phyloP scores from a whole-genome alignment of 306 rosid species.

The Abrus precatorius region DNA sequence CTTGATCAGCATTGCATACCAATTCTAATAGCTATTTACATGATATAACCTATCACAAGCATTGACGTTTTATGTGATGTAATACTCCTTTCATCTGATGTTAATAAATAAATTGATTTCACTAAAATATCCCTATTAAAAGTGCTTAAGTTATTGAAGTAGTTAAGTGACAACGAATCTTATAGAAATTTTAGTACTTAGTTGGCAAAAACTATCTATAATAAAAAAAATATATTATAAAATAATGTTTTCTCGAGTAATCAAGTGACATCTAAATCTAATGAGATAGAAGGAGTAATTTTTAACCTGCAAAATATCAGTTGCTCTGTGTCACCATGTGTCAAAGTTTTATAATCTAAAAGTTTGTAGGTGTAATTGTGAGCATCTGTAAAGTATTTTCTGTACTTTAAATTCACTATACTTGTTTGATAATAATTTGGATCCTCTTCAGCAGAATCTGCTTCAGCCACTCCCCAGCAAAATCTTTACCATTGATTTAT shows the following conservation, averaged over 20 bases:
- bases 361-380: not conserved
- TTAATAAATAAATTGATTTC: no score
- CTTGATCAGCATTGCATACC: not conserved
- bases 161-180: no score
- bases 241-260: no score
- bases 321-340: not conserved
- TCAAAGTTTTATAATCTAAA: not conserved
- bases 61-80: not conserved
- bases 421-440: not conserved
- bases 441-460: no score
- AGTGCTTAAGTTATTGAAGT: no score
- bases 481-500: no score
- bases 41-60: not conserved
- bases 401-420: not conserved
- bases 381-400: not conserved
- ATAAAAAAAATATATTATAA: no score
- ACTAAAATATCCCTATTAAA: no score
- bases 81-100: not conserved
- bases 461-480: no score
- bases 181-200: no score
- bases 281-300: not conserved
- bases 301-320: constrained; percentile 11
- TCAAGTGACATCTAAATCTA: no score
- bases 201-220: no score
- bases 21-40: not conserved